phyloP scores from a whole-genome alignment of 306 rosid species.

The Quercus alba region DNA sequence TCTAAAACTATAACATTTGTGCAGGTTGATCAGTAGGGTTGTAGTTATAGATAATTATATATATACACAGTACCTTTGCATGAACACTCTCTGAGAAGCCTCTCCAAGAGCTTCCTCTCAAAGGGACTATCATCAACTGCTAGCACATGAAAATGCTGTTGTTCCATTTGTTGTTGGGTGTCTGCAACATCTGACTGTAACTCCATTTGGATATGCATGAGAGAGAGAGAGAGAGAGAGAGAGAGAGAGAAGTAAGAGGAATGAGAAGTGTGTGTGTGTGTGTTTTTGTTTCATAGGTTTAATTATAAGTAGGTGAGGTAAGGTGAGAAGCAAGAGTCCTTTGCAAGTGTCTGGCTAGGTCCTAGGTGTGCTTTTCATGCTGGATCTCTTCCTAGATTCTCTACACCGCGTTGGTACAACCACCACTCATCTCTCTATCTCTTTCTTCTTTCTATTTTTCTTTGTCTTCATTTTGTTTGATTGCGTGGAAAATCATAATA shows the following conservation, averaged over 20 bases:
- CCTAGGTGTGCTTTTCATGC: slow-evolving; percentile 35
- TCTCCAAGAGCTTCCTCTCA: slow-evolving; percentile 83
- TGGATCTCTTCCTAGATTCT: slow-evolving; percentile 82
- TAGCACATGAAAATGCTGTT: slow-evolving; percentile 82
- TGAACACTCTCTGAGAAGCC: slow-evolving; percentile 72
- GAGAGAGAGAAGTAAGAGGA: slow-evolving; percentile 20
- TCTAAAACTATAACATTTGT: not conserved
- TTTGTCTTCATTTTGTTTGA: slow-evolving; percentile 52
- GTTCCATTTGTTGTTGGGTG: not conserved
- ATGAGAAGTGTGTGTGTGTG: slow-evolving; percentile 32
- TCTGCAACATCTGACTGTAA: slow-evolving; percentile 35
- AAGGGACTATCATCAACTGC: slow-evolving; percentile 86
- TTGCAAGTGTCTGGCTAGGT: not conserved
- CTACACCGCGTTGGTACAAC: slow-evolving; percentile 74
- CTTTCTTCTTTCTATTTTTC: slow-evolving; percentile 21
- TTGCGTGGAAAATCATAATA: slow-evolving; percentile 44
- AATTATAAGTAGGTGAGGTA: slow-evolving; percentile 28
- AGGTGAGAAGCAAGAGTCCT: not conserved
- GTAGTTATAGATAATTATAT: not conserved
- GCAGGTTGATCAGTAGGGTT: not conserved
- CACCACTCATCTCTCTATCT: slow-evolving; percentile 34
- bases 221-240: not conserved
- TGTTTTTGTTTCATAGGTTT: slow-evolving; percentile 31
- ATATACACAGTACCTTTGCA: slow-evolving; percentile 50
- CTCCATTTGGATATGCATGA: slow-evolving; percentile 23